phyloP scores from a whole-genome alignment of 768 basidiomycete species.

The Serendipita vermifera region DNA sequence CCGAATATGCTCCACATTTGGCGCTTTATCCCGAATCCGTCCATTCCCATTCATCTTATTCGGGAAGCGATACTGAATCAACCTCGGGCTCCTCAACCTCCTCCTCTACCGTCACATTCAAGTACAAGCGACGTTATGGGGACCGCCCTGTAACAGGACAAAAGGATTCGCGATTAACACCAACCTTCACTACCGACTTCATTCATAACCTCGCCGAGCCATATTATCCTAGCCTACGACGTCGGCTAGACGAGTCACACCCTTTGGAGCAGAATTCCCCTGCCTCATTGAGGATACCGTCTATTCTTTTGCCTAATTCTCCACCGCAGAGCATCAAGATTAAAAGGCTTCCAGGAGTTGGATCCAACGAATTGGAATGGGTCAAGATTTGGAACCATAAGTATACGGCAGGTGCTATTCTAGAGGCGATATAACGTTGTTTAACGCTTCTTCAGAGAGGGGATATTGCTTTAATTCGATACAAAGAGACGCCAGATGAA shows the following conservation, averaged over 20 bases:
- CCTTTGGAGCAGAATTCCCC: background rate
- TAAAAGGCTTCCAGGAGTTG: background rate
- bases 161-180: background rate
- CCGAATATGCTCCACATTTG: background rate
- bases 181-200: background rate
- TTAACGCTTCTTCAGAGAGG: background rate
- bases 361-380: background rate
- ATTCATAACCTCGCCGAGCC: background rate
- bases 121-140: background rate
- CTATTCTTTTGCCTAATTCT: too few relatives aligned
- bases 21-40: background rate
- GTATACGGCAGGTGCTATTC: background rate
- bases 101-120: background rate
- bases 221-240: background rate
- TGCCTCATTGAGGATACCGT: background rate
- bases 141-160: background rate
- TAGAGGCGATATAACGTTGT: too few relatives aligned
- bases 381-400: background rate
- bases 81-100: background rate
- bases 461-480: background rate
- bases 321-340: background rate
- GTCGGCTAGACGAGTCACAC: background rate
- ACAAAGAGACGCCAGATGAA: background rate
- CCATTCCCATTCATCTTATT: background rate
- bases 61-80: background rate